Base-by-base conservation (phyloP, 2,329 filamentous ascomycete genomes). In the Xylariaceae sp. region DNA sequence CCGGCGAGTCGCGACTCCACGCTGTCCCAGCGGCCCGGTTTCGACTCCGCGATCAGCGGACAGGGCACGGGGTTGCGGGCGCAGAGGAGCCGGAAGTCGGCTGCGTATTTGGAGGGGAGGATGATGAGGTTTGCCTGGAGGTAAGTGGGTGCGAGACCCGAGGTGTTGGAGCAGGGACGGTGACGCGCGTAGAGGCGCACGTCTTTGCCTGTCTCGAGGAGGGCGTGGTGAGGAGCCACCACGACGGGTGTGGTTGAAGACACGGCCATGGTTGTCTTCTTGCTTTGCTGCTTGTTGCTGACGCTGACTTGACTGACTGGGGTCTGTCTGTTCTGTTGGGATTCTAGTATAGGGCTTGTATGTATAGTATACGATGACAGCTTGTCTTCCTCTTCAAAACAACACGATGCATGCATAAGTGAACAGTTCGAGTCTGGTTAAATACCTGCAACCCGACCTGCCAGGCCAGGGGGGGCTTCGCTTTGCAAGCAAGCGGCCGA, bases 61-160 rank as follows among this genome's bases (percentile, higher is more conserved):
- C 84, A 87, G 0, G 84, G 79, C 0, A 87, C 84, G 2, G 84
- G 82, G 64, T 88, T 88, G 53, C 83, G 78, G 1, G 76, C 74
- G 69, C 84, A 87, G 23, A 87, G 79, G 15, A 77, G 69, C 10
- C 80, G 77, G 69, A 87, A 88, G 68, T 86, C 81, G 15, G 73
- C 55, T 10, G 84, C 83, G 68, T 85, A 82, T 37, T 73, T 70
- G 1, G 78, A 79, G 0, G 83, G 84, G 0, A 88, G 75, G 9
- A 87, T 75, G 45, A 88, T 77, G 44, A 88, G 75, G 65, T 88
- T 88, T 45, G 84, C 83, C 74, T 87, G 84, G 11, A 87, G 72
- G 65, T 81, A 78, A 10, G 75, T 76, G 0, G 81, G 80, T 2
- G 83, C 81, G 1, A 84, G 72, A 10, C 83, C 82, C 0, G 82